phyloP scores from a whole-genome alignment of 78 protist species.

The Dictyostelium discoideum region DNA sequence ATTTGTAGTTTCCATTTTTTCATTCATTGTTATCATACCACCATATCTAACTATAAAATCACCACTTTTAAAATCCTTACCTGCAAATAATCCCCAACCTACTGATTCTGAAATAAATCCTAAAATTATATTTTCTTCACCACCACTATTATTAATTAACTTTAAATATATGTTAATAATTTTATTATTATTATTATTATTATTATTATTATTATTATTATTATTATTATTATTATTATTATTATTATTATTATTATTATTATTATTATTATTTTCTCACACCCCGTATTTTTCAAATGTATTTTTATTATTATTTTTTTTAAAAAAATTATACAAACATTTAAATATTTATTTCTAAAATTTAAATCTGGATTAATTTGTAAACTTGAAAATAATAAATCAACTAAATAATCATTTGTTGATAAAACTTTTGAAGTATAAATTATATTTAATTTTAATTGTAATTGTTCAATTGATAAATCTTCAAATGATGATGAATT shows the following conservation, averaged over 20 bases:
- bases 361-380: conserved; percentile 28
- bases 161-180: not conserved
- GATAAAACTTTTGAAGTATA: conserved; percentile 15
- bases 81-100: conserved; percentile 79
- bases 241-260: no score
- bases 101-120: conserved; percentile 64
- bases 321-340: not conserved
- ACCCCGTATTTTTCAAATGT: no score
- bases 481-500: not conserved
- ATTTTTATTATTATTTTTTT: no score
- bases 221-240: no score
- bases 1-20: conserved; percentile 40
- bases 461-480: not conserved
- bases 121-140: conserved; percentile 62
- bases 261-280: no score
- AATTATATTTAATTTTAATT: conserved; percentile 8
- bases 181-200: not conserved
- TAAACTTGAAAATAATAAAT: conserved; percentile 37
- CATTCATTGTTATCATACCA: conserved; percentile 51
- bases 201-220: no score
- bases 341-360: conserved; percentile 42
- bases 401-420: conserved; percentile 47
- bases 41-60: conserved; percentile 78
- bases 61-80: conserved; percentile 24
- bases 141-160: conserved; percentile 41